Conservation (phyloP, 2,329 filamentous ascomycete species). For the Pseudogymnoascus sp. region DNA sequence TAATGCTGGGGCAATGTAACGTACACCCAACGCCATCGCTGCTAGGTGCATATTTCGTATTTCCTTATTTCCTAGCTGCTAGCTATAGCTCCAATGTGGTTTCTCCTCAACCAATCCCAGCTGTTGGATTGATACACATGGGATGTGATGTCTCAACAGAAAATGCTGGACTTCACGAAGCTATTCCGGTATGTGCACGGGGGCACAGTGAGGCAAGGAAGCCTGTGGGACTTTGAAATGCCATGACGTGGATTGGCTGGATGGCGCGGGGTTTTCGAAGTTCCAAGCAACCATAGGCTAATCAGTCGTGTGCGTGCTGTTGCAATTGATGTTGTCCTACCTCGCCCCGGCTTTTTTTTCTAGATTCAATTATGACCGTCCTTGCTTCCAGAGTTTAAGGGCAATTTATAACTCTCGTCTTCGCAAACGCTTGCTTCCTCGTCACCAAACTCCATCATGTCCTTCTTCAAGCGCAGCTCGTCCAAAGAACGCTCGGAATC, state of each 20-base stretch:
- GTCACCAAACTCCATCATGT: background rate
- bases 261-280: background rate
- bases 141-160: background rate
- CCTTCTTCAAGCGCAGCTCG: slow-evolving; percentile 1
- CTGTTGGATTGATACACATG: slow-evolving; percentile 6
- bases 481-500: background rate
- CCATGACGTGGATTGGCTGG: background rate
- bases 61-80: background rate
- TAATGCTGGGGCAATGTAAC: background rate
- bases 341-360: background rate
- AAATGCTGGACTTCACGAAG: background rate
- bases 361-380: background rate
- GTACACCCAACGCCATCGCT: background rate
- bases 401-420: background rate
- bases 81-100: background rate
- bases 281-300: background rate
- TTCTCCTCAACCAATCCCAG: background rate
- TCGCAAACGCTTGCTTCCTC: background rate
- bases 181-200: background rate
- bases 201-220: background rate
- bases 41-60: background rate
- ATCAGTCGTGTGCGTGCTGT: background rate
- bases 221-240: background rate
- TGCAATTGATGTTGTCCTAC: background rate
- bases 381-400: background rate